Base-by-base conservation (phyloP, 148 eudicot genomes). In the Drosera capensis region DNA sequence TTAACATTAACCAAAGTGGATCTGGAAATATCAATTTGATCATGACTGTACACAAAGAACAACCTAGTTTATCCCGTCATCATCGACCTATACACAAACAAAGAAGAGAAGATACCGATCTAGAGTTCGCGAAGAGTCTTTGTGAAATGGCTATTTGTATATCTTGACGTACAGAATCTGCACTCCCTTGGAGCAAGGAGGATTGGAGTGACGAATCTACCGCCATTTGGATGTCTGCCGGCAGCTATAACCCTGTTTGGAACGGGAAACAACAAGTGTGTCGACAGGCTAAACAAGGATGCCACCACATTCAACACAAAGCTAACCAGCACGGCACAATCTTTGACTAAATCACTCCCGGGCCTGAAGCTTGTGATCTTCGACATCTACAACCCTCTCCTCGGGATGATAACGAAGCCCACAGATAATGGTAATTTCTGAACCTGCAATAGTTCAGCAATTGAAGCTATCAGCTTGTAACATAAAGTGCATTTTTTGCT, bases 201-300 rank as follows among this genome's bases (percentile, higher is more conserved):
- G 66, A 82, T 82, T 0, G 86, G 83, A 45, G 90, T 75, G 5
- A 75, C 90, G 44, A 68, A 53, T 21, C 67, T 82, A 57, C 94
- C 92, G 24, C 81, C 94, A 17, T 63, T 68, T 25, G 96, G 94
- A 30, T 88, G 96, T 63, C 69, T 88, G 69, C 96, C 96, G 4
- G 90, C 90, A 48, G 85, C 96, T 25, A 77, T 88, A 29, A 83
- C 94, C 14, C 50, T 79, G 7, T 79, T 60, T 34, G 86, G 86
- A 7, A 43, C 38, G 22, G 73, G 79, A 46, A 71, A 55, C 56
- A 72, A 82, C 71, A 55, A 70, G 57, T 79, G 83, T 40, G 76
- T 82, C 11, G 45, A 47, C n/a, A 72, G 65, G 61, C 55, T 74
- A 46, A 87, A 83, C 48, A 46, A 54, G 42, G 96, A 83, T 40